These are phyloP conservation scores for Hypoxylon lienhwacheense DNA, from an alignment of 495 filamentous ascomycete genomes.

Conservation along the genomic window DNA sequence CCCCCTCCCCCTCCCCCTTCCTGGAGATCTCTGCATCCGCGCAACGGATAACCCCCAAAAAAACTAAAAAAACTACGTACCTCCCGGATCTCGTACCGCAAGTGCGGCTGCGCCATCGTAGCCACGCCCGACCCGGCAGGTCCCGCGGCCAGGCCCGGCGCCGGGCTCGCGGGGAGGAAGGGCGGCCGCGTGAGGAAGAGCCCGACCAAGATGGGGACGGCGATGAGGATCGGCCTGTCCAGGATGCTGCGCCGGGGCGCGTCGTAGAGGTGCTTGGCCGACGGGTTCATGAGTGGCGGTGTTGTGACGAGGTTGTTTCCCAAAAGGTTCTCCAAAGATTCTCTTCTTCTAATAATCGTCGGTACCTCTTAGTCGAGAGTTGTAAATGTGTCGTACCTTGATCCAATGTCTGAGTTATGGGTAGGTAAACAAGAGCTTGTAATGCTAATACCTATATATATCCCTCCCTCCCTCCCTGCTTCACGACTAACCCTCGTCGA, in stretches of 20 bases:
- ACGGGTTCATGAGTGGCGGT: conserved; percentile 17
- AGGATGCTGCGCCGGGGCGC: conserved; percentile 29
- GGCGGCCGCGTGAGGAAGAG: conserved; percentile 48
- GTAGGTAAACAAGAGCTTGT: too few relatives aligned
- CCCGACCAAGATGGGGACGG: conserved; percentile 42
- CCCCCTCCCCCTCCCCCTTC: too few relatives aligned
- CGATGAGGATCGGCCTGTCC: conserved; percentile 37
- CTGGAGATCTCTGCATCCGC: too few relatives aligned
- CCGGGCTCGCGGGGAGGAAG: conserved; percentile 44
- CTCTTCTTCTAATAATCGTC: too few relatives aligned
- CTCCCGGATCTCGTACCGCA: conserved; percentile 49
- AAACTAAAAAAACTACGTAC: too few relatives aligned
- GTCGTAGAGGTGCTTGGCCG: conserved; percentile 3
- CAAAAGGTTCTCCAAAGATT: too few relatives aligned
- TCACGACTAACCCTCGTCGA: conserved; percentile 1
- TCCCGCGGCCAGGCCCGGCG: conserved; percentile 29
- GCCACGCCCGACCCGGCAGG: conserved; percentile 53
- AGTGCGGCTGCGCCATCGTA: conserved; percentile 52
- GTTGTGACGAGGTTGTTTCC: too few relatives aligned
- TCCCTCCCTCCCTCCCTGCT: background rate
- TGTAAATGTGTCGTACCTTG: too few relatives aligned
- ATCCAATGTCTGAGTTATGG: too few relatives aligned
- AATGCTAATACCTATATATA: background rate
- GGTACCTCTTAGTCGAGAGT: too few relatives aligned
- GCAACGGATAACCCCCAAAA: too few relatives aligned